Conservation (phyloP, 805 yeast genomes). For the Millerozyma acaciae region DNA sequence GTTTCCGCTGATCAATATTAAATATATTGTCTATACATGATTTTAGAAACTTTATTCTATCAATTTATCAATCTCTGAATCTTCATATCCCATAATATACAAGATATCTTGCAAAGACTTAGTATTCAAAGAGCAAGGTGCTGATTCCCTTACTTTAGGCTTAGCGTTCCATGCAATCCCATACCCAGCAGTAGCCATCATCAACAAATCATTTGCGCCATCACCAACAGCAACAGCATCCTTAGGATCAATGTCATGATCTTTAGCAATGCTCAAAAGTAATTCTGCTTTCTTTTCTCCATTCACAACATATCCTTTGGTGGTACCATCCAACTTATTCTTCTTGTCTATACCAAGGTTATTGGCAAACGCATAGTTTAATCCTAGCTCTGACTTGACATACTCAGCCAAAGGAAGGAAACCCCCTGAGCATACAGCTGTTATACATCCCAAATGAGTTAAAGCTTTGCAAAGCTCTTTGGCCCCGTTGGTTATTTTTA, state of each 20-base stretch:
- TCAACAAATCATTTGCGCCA: conserved; percentile 92
- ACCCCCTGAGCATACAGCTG: conserved; percentile 94
- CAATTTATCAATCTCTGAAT: conserved; percentile 44
- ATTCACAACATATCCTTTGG: conserved; percentile 80
- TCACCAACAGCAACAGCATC: conserved; percentile 86
- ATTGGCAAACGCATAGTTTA: conserved; percentile 91
- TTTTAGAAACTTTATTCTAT: conserved; percentile 10
- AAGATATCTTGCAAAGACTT: conserved; percentile 68
- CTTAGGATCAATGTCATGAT: conserved; percentile 47
- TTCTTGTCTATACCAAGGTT: conserved; percentile 42
- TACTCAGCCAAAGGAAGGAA: conserved; percentile 82
- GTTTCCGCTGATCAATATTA: conserved; percentile 1
- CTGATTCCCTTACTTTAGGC: conserved; percentile 79
- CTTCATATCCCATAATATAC: conserved; percentile 74
- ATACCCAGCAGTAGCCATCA: conserved; percentile 89
- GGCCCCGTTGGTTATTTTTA: conserved; percentile 84
- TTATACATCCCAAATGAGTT: conserved; percentile 55
- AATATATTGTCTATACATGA: too few species aligned
- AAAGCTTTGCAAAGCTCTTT: conserved; percentile 61
- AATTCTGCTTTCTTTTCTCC: conserved; percentile 79
- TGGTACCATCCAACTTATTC: conserved; percentile 66
- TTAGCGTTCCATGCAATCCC: conserved; percentile 98
- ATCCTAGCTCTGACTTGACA: conserved; percentile 60
- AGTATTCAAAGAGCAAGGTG: conserved; percentile 80
- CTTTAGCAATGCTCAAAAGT: conserved; percentile 55